Conservation (phyloP, 2,329 filamentous ascomycete species). For the Aspergillus sp. region DNA sequence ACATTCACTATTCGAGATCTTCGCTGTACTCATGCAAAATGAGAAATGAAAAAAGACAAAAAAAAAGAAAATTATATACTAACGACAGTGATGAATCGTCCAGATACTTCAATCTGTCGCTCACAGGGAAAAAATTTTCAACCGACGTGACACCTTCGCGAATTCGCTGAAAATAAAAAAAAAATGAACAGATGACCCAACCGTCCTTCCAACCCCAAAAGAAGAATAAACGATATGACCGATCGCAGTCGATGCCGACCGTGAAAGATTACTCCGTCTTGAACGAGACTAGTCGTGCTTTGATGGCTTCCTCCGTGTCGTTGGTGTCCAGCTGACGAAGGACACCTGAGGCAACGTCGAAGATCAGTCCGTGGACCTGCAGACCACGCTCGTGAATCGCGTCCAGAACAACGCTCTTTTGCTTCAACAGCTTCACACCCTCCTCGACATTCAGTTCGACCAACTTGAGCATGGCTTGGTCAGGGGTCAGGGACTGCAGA, state of each 20-base stretch:
- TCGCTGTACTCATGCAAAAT: not conserved
- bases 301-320: constrained; percentile 41
- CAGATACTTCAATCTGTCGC: not conserved
- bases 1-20: not conserved
- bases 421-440: constrained; percentile 66
- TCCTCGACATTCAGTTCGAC: constrained; percentile 75
- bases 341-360: constrained; percentile 61
- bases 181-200: not conserved
- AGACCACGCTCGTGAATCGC: constrained; percentile 70
- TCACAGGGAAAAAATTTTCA: not conserved
- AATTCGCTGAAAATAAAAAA: not conserved
- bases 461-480: constrained; percentile 59
- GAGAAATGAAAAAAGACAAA: not conserved
- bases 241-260: not conserved
- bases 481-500: constrained; percentile 47
- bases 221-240: not conserved
- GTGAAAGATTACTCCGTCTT: constrained; percentile 27
- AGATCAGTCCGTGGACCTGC: constrained; percentile 74
- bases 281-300: constrained; percentile 41
- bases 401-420: constrained; percentile 68
- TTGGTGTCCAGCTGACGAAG: constrained; percentile 53
- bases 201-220: not conserved
- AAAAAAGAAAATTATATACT: not conserved
- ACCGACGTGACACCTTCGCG: not conserved
- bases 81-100: not conserved